phyloP scores from a whole-genome alignment of 208 protist species.

The Herpetomonas tarakana region DNA sequence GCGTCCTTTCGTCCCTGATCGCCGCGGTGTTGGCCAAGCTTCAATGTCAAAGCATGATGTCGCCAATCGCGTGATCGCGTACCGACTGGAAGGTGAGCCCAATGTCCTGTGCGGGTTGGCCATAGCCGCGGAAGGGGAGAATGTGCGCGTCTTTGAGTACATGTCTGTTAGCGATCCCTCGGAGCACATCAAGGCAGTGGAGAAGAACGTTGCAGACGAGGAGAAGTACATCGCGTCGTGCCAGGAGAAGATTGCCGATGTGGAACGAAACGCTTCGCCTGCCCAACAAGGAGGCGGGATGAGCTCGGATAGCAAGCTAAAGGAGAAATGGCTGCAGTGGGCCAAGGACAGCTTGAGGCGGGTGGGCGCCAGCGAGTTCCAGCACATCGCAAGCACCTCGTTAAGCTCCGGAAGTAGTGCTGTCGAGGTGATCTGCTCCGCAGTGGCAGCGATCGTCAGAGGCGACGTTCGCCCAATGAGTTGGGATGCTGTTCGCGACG shows the following conservation, averaged over 20 bases:
- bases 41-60: neutral
- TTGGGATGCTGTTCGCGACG: neutral
- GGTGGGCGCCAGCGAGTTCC: neutral
- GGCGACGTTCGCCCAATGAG: neutral
- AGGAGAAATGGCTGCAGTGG: neutral
- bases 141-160: neutral
- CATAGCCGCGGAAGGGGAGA: neutral
- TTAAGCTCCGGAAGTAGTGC: neutral
- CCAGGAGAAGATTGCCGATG: neutral
- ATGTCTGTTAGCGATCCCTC: neutral
- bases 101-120: neutral
- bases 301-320: neutral
- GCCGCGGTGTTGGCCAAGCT: no score
- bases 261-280: neutral
- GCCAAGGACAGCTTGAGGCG: neutral
- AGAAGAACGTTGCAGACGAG: neutral
- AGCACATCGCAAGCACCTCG: no score
- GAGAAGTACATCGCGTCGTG: neutral
- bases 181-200: neutral
- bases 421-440: constrained; percentile 2
- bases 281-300: neutral
- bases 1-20: no score
- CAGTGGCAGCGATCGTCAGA: neutral
- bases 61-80: neutral
- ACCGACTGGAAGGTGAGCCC: neutral